Conservation (phyloP, 2,329 filamentous ascomycete genomes). For the Fusarium dlaminii region DNA sequence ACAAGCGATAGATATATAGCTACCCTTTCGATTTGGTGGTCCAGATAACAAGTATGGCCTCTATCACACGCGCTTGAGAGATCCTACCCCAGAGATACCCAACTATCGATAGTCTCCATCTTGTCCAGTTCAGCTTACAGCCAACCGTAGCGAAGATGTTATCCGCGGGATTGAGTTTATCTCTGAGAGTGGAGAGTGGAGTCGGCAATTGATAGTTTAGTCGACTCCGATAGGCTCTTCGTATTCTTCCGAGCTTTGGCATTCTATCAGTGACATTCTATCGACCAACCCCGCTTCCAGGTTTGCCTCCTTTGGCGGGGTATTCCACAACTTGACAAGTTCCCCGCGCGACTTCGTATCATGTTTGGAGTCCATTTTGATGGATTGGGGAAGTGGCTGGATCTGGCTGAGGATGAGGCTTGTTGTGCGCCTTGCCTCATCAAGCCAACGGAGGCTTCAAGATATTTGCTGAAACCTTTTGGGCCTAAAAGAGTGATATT, state of each 20-base stretch:
- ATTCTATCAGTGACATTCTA: not conserved
- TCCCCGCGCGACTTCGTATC: not conserved
- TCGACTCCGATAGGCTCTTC: not conserved
- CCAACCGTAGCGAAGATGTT: not conserved
- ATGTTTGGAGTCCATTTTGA: not conserved
- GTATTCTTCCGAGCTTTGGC: not conserved
- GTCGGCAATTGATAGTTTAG: not conserved
- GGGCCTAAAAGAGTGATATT: not conserved
- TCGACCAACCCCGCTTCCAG: not conserved
- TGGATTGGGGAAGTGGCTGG: not conserved
- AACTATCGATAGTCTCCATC: not conserved
- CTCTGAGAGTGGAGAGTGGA: not conserved
- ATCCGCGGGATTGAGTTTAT: not conserved
- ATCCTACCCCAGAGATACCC: not conserved
- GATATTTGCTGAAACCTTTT: not conserved
- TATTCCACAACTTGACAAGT: not conserved
- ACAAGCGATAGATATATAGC: not conserved
- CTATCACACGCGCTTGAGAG: not conserved
- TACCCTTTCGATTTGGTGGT: not conserved
- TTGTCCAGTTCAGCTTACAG: not conserved
- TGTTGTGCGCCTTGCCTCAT: not conserved
- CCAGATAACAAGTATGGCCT: not conserved
- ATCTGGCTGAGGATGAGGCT: not conserved
- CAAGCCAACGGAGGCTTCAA: not conserved
- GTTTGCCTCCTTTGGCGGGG: not conserved